Conservation (phyloP, 139 green algal genomes). For the Micractinium sp. region DNA sequence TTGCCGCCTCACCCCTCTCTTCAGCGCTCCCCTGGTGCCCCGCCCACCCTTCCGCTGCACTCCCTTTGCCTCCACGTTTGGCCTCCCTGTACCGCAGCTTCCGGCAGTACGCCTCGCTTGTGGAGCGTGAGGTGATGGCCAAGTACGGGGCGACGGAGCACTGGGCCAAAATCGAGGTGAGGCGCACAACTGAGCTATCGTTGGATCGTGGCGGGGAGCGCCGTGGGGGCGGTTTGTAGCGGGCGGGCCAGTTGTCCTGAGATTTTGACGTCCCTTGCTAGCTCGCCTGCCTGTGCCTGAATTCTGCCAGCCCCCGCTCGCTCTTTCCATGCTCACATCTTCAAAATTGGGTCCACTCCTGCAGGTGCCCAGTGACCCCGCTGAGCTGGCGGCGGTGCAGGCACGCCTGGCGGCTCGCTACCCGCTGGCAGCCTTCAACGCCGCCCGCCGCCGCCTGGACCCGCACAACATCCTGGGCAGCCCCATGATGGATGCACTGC, state of each 20-base stretch:
- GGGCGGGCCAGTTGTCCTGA: too few species aligned
- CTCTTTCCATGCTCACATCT: neutral
- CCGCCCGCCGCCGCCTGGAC: conserved; percentile 74
- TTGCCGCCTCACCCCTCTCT: neutral
- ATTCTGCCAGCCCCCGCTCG: too few species aligned
- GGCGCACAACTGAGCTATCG: neutral
- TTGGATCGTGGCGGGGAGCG: too few species aligned
- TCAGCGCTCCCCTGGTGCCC: neutral
- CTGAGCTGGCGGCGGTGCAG: conserved; percentile 38
- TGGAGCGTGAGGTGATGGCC: conserved; percentile 76
- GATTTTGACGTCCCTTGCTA: too few species aligned
- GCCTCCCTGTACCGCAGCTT: conserved; percentile 66
- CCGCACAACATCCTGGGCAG: conserved; percentile 90
- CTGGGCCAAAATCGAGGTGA: conserved; percentile 97
- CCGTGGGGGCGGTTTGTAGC: too few species aligned
- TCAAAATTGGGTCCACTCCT: neutral
- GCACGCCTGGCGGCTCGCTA: conserved; percentile 56
- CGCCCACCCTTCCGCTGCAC: too few species aligned
- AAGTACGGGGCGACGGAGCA: conserved; percentile 86
- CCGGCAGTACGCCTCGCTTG: conserved; percentile 70
- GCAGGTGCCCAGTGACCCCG: conserved; percentile 13
- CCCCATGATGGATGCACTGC: conserved; percentile 71
- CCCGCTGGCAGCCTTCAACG: conserved; percentile 64
- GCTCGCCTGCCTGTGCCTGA: too few species aligned
- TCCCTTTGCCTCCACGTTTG: neutral